Conservation (phyloP, 352 stramenopile genomes). For the Pythium oligandrum region DNA sequence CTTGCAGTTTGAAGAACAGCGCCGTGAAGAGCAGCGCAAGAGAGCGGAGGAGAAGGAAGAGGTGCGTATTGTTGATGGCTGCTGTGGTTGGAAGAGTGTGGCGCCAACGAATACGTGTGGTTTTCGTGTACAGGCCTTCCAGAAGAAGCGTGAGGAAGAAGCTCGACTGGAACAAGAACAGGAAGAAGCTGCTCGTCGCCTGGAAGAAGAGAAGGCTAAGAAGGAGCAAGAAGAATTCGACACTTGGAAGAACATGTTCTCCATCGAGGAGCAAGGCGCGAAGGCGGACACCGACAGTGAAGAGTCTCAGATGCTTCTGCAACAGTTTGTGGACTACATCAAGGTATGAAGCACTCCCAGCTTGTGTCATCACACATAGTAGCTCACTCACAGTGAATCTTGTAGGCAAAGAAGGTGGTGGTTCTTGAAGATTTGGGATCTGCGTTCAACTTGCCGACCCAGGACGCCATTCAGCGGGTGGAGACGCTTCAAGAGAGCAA, state of each 20-base stretch:
- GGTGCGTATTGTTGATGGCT: slow-evolving; percentile 2
- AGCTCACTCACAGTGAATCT: not conserved
- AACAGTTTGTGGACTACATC: slow-evolving; percentile 73
- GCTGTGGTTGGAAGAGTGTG: too few relatives aligned
- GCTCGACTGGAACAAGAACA: slow-evolving; percentile 33
- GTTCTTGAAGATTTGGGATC: slow-evolving; percentile 66
- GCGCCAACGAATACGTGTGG: too few relatives aligned
- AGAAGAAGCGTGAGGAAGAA: slow-evolving; percentile 63
- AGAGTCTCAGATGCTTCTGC: slow-evolving; percentile 54
- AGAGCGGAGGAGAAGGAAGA: slow-evolving; percentile 53
- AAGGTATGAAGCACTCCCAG: slow-evolving; percentile 22
- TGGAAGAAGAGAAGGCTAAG: slow-evolving; percentile 47
- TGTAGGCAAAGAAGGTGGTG: slow-evolving; percentile 62
- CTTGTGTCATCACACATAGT: not conserved
- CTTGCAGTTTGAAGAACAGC: slow-evolving; percentile 62
- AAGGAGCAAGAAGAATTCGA: slow-evolving; percentile 73
- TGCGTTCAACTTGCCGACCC: slow-evolving; percentile 60
- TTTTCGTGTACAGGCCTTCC: slow-evolving; percentile 14
- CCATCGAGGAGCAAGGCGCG: slow-evolving; percentile 57
- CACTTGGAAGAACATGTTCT: slow-evolving; percentile 74
- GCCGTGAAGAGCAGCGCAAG: slow-evolving; percentile 54
- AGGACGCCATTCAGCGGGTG: slow-evolving; percentile 63
- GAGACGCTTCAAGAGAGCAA: slow-evolving; percentile 46
- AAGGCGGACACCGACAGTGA: slow-evolving; percentile 51
- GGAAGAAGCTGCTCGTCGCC: slow-evolving; percentile 39